These are phyloP conservation scores for Daldinia decipiens DNA, from an alignment of 495 filamentous ascomycete species.

Conservation along the genomic window DNA sequence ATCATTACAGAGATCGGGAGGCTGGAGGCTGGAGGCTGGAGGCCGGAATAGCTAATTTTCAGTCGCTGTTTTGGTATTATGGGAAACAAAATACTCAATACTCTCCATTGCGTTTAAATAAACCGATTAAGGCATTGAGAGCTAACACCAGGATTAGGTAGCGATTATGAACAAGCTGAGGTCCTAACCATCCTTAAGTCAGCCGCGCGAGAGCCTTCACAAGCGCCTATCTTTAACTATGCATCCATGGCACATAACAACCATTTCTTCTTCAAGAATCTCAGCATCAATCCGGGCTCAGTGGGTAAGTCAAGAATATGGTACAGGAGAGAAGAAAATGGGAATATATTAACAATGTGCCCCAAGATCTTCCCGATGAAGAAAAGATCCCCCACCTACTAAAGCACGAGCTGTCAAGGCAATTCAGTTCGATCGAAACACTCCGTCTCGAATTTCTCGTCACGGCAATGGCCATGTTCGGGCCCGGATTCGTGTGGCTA, in stretches of 20 bases:
- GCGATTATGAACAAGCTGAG: conserved; percentile 64
- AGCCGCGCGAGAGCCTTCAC: conserved; percentile 78
- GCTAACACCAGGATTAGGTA: conserved; percentile 55
- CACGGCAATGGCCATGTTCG: conserved; percentile 92
- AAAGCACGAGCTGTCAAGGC: conserved; percentile 59
- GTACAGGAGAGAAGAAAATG: not conserved
- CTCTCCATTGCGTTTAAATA: not conserved
- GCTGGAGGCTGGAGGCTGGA: too few relatives aligned
- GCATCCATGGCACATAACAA: conserved; percentile 98
- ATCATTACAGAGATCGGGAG: not conserved
- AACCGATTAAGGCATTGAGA: conserved; percentile 8
- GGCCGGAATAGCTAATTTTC: not conserved
- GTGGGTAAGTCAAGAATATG: conserved; percentile 36
- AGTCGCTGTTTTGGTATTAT: not conserved
- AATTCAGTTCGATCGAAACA: conserved; percentile 84
- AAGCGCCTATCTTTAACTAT: conserved; percentile 88
- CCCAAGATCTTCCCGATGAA: conserved; percentile 15
- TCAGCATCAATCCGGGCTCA: not conserved
- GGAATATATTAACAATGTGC: conserved; percentile 9
- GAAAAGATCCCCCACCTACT: conserved; percentile 49
- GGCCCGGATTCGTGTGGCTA: conserved; percentile 96
- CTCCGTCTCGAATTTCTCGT: conserved; percentile 80
- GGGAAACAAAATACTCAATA: not conserved
- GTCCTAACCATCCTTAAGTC: conserved; percentile 75
- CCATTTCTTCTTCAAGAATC: conserved; percentile 86